Conservation (phyloP, 306 rosid species). For the Spatholobus suberectus region DNA sequence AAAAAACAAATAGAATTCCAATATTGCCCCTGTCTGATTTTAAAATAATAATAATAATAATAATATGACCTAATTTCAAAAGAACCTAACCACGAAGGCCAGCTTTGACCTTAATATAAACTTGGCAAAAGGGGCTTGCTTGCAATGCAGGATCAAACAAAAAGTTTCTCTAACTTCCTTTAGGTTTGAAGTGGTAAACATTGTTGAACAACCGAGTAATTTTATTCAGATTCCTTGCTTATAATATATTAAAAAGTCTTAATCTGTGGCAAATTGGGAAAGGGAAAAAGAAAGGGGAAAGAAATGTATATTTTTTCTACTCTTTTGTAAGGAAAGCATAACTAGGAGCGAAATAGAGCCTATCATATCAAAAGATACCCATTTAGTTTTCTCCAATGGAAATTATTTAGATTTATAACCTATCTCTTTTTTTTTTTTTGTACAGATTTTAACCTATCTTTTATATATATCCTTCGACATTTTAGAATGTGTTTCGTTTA, state of each 20-base stretch:
- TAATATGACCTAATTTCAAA: not conserved
- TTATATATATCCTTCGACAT: not conserved
- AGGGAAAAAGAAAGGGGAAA: conserved; percentile 1
- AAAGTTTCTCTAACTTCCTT: not conserved
- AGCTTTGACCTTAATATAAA: conserved; percentile 42
- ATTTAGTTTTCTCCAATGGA: not conserved
- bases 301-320: conserved; percentile 44
- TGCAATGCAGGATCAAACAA: conserved; percentile 15
- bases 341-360: conserved; percentile 5
- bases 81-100: conserved; percentile 18
- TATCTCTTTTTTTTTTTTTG: too few species aligned
- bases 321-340: conserved; percentile 50
- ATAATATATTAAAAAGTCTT: conserved; percentile 1
- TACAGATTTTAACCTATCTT: not conserved
- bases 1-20: conserved; percentile 41
- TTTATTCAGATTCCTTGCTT: conserved; percentile 39
- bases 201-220: conserved; percentile 16
- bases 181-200: not conserved
- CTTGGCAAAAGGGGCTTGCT: conserved; percentile 14
- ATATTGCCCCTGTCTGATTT: conserved; percentile 52
- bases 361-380: not conserved
- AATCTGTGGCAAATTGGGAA: not conserved
- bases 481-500: conserved; percentile 28
- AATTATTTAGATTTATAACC: not conserved
- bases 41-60: not conserved